A percentile compares a stretch with the other conserved stretches of the same genome.
These are phyloP conservation scores for Pochonia chlamydosporia DNA, from an alignment of 2,329 filamentous ascomycete species.

Conservation along the genomic window DNA sequence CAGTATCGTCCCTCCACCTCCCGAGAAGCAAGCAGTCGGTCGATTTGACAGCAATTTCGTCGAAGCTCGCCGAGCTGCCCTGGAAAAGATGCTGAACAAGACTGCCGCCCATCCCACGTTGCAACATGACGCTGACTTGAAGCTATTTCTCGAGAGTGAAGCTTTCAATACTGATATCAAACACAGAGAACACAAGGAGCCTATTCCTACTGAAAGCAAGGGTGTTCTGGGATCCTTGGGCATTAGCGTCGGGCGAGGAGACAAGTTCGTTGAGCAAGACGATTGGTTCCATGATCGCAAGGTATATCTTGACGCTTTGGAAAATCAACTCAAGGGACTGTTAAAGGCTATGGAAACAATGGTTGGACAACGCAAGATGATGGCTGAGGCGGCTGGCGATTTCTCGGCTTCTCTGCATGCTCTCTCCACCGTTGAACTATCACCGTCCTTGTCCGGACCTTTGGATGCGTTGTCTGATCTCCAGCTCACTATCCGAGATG, in stretches of 20 bases:
- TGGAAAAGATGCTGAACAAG: slow-evolving; percentile 98
- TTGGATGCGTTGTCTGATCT: slow-evolving; percentile 89
- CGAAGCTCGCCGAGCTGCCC: slow-evolving; percentile 79
- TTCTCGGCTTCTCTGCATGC: slow-evolving; percentile 92
- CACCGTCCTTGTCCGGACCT: slow-evolving; percentile 78
- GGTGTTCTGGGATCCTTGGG: slow-evolving; percentile 85
- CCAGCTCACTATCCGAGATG: slow-evolving; percentile 86
- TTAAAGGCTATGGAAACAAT: slow-evolving; percentile 93
- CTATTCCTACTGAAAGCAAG: slow-evolving; percentile 82
- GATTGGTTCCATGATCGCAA: slow-evolving; percentile 99
- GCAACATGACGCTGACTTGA: slow-evolving; percentile 89
- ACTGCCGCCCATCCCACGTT: slow-evolving; percentile 82
- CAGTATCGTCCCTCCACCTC: slow-evolving; percentile 89
- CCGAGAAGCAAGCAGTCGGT: slow-evolving; percentile 95
- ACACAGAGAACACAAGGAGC: slow-evolving; percentile 91
- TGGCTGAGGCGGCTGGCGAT: slow-evolving; percentile 88
- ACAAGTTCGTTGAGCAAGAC: slow-evolving; percentile 96
- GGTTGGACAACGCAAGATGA: slow-evolving; percentile 83
- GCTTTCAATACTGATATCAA: slow-evolving; percentile 95
- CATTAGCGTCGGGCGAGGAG: slow-evolving; percentile 67
- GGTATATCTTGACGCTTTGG: slow-evolving; percentile 88
- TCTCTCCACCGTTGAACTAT: slow-evolving; percentile 87
- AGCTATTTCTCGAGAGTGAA: slow-evolving; percentile 95
- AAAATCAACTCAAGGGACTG: slow-evolving; percentile 83
- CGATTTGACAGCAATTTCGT: slow-evolving; percentile 97